Percentiles rank a stretch among this genome's conserved stretches.
Evolutionary conservation across 352 stramenopile species (phyloP).

Genomic region (Pythium graminicola): DNA sequence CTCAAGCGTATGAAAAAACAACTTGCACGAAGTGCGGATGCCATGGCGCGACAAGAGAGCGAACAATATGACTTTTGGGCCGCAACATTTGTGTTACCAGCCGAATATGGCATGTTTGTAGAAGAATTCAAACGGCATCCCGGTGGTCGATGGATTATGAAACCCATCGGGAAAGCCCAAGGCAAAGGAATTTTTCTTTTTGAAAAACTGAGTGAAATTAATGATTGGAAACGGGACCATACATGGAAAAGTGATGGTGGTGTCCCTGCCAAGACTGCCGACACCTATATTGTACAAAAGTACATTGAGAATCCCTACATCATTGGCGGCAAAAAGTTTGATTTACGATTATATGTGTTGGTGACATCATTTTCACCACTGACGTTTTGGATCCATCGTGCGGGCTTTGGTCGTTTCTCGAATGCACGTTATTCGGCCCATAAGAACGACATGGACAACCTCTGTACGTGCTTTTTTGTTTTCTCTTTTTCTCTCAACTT

Average conservation of each 20-base stretch:
- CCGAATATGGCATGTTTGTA: conserved; percentile 81
- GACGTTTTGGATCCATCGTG: conserved; percentile 47
- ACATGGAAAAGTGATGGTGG: conserved; percentile 24
- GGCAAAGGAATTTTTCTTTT: conserved; percentile 79
- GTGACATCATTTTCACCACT: conserved; percentile 58
- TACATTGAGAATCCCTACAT: conserved; percentile 90
- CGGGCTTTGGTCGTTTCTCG: conserved; percentile 78
- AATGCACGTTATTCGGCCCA: conserved; percentile 27
- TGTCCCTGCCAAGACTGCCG: conserved; percentile 33
- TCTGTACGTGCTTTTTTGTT: conserved; percentile 10
- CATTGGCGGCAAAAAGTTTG: conserved; percentile 90
- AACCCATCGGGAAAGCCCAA: conserved; percentile 81
- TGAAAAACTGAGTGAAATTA: conserved; percentile 71
- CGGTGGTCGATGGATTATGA: conserved; percentile 90
- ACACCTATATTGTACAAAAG: conserved; percentile 66
- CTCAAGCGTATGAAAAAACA: conserved; percentile 86
- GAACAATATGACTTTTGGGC: conserved; percentile 58
- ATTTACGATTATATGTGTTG: conserved; percentile 87
- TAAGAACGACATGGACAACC: conserved; percentile 32
- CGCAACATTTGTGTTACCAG: conserved; percentile 80
- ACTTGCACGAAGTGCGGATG: conserved; percentile 57
- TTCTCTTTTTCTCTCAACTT: neutral
- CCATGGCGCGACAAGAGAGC: conserved; percentile 28
- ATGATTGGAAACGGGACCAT: conserved; percentile 51
- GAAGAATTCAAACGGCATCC: conserved; percentile 60